phyloP scores from a whole-genome alignment of 345 rosid species.

The Geranium brycei region DNA sequence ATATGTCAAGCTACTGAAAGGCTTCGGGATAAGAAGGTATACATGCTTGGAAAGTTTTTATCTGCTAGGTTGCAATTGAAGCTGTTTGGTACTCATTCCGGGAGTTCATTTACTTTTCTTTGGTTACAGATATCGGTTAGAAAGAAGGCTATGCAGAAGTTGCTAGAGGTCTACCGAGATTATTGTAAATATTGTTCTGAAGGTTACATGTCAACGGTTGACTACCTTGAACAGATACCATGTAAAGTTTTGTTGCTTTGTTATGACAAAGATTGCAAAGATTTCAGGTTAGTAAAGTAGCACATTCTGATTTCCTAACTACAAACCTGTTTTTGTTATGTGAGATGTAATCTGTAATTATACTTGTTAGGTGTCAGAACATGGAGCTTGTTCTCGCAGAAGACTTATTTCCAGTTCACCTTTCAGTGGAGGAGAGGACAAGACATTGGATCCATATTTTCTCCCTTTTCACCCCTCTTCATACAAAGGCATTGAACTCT shows the following conservation, averaged over 20 bases:
- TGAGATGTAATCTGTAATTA: conserved; percentile 1
- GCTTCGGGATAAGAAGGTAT: conserved; percentile 91
- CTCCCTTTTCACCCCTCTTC: conserved; percentile 54
- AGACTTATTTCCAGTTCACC: conserved; percentile 52
- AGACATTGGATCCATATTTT: conserved; percentile 69
- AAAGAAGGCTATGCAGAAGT: conserved; percentile 68
- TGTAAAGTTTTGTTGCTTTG: conserved; percentile 74
- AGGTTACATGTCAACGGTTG: conserved; percentile 38
- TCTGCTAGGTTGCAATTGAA: conserved; percentile 1
- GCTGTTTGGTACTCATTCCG: conserved; percentile 8
- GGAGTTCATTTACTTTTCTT: conserved; percentile 9
- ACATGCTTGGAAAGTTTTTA: conserved; percentile 2
- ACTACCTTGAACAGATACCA: conserved; percentile 71
- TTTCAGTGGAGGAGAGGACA: conserved; percentile 54
- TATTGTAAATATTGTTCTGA: conserved; percentile 68
- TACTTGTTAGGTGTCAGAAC: conserved; percentile 48
- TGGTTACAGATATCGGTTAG: conserved; percentile 58
- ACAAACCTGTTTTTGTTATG: neutral
- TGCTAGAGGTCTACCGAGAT: conserved; percentile 66
- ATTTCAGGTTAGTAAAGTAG: conserved; percentile 42
- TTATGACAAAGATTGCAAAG: conserved; percentile 62
- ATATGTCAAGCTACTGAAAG: conserved; percentile 62
- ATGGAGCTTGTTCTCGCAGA: conserved; percentile 62
- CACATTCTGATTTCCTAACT: conserved; percentile 9
- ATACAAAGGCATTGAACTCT: conserved; percentile 49